These are phyloP conservation scores for Ochetophila trinervis DNA, from an alignment of 306 rosid genomes.

Conservation along the genomic window DNA sequence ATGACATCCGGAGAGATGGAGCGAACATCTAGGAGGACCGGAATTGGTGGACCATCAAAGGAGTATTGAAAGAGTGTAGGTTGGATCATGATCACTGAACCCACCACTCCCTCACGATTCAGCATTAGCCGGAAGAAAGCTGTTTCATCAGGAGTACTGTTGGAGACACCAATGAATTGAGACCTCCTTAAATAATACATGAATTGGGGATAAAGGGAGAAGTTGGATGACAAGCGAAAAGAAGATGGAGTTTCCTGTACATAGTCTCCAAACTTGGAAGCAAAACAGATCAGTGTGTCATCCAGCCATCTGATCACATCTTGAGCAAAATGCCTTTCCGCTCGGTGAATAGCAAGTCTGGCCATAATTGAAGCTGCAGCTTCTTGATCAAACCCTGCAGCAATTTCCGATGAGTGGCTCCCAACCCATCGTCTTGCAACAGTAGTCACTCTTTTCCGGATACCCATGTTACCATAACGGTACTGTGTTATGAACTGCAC, in stretches of 20 bases:
- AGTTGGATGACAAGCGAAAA: constrained; percentile 70
- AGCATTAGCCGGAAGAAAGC: constrained; percentile 79
- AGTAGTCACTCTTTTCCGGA: constrained; percentile 74
- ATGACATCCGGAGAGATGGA: constrained; percentile 75
- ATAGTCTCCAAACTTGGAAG: constrained; percentile 87
- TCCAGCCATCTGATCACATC: constrained; percentile 94
- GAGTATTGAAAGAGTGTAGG: constrained; percentile 85
- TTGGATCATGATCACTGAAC: constrained; percentile 90
- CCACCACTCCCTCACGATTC: constrained; percentile 78
- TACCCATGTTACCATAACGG: constrained; percentile 62
- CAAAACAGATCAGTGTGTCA: constrained; percentile 55
- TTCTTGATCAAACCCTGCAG: constrained; percentile 92
- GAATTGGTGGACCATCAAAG: constrained; percentile 83
- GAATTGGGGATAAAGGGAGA: constrained; percentile 87
- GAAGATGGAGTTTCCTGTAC: constrained; percentile 81
- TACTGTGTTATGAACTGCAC: constrained; percentile 72
- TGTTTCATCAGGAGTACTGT: constrained; percentile 82
- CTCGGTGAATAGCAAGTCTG: constrained; percentile 78
- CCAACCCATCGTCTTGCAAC: constrained; percentile 95
- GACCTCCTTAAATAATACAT: constrained; percentile 87
- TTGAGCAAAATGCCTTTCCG: constrained; percentile 68
- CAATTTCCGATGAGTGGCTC: constrained; percentile 61
- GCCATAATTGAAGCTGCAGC: constrained; percentile 87
- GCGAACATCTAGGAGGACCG: constrained; percentile 77
- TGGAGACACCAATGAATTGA: constrained; percentile 80